Percentiles rank a stretch among this genome's conserved stretches.
Conservation (phyloP, 768 basidiomycete species). For the Calvatia gigantea region DNA sequence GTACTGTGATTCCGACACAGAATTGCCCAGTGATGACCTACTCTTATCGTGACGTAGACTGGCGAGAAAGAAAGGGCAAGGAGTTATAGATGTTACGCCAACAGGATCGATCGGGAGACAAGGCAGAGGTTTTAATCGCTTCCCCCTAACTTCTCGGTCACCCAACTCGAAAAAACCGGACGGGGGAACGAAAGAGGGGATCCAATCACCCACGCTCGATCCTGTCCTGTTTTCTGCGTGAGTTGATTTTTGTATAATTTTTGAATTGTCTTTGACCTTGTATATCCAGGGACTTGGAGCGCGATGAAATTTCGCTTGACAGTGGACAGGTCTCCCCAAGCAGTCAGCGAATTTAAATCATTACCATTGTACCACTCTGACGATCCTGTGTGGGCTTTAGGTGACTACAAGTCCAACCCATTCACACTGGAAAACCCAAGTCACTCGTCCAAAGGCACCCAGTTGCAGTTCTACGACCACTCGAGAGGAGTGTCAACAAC, state of each 20-base stretch:
- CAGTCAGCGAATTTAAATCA: slow-evolving; percentile 39
- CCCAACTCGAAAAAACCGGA: slow-evolving; percentile 12
- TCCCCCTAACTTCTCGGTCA: slow-evolving; percentile 16
- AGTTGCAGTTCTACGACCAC: slow-evolving; percentile 6
- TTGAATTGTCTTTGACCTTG: background rate
- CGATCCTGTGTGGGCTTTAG: no score
- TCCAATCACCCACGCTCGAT: slow-evolving; percentile 30
- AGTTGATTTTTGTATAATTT: background rate
- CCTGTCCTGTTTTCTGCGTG: slow-evolving; percentile 27
- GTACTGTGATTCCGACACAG: slow-evolving; percentile 12
- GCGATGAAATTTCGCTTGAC: slow-evolving; percentile 63
- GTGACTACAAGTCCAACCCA: slow-evolving; percentile 27
- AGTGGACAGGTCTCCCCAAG: slow-evolving; percentile 76
- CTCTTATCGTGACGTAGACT: slow-evolving; percentile 14
- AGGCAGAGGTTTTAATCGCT: slow-evolving; percentile 9
- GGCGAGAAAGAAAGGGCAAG: slow-evolving; percentile 12
- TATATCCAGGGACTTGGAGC: slow-evolving; percentile 20
- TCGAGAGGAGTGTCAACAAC: slow-evolving; percentile 15
- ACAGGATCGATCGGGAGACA: background rate
- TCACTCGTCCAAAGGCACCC: slow-evolving; percentile 4
- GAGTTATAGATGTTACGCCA: background rate
- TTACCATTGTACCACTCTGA: no score
- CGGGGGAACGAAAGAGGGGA: slow-evolving; percentile 15
- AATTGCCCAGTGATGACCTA: background rate
- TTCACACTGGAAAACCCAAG: slow-evolving; percentile 17